Evolutionary conservation across 495 filamentous ascomycete species (phyloP).

Genomic region (Penicillium coffeae): DNA sequence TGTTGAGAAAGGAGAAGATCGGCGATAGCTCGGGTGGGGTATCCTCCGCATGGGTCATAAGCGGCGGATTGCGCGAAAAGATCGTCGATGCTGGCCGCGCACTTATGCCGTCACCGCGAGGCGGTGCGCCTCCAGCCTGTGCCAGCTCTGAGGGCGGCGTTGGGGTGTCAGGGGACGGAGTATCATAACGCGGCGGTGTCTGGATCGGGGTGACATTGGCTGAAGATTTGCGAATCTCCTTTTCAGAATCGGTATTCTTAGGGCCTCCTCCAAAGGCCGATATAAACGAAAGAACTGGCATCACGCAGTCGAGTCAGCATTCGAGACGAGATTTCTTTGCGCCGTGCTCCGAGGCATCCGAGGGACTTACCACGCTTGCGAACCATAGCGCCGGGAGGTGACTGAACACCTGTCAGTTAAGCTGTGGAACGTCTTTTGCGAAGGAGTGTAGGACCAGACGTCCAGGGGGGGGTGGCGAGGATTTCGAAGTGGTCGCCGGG

Average conservation of each 20-base stretch:
- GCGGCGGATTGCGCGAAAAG: slow-evolving; percentile 81
- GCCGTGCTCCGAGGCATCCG: neutral
- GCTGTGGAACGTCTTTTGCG: slow-evolving; percentile 1
- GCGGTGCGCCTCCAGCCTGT: slow-evolving; percentile 20
- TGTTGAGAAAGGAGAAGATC: slow-evolving; percentile 92
- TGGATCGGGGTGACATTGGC: slow-evolving; percentile 19
- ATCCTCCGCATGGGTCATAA: slow-evolving; percentile 78
- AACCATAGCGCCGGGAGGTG: slow-evolving; percentile 1
- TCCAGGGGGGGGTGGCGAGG: neutral
- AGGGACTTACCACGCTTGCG: slow-evolving; percentile 1
- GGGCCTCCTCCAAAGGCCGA: slow-evolving; percentile 52
- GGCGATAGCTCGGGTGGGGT: slow-evolving; percentile 90
- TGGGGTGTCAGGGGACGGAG: slow-evolving; percentile 36
- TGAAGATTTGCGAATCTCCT: slow-evolving; percentile 30
- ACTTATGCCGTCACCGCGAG: slow-evolving; percentile 31
- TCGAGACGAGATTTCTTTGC: neutral
- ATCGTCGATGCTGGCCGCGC: slow-evolving; percentile 60
- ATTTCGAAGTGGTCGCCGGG: neutral
- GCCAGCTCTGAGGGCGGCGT: slow-evolving; percentile 30
- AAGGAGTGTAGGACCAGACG: neutral
- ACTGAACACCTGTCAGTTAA: neutral
- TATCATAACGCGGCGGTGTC: slow-evolving; percentile 31
- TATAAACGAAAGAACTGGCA: slow-evolving; percentile 60
- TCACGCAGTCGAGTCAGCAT: neutral
- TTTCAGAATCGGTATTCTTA: slow-evolving; percentile 27